These are phyloP conservation scores for Trypanosoma mega DNA, from an alignment of 208 protist genomes.

Conservation along the genomic window DNA sequence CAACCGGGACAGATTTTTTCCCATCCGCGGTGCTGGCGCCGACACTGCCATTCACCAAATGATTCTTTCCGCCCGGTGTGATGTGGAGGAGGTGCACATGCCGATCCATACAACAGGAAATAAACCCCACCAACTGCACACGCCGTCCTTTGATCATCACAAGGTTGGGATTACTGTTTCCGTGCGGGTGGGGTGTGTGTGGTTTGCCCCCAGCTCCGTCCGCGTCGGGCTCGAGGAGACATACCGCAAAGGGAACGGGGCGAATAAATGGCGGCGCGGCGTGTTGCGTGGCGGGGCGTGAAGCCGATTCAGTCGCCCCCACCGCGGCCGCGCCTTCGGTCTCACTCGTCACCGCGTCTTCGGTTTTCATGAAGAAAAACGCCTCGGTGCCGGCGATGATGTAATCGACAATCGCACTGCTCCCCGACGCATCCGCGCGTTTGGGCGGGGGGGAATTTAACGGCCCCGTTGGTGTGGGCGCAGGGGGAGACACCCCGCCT, in stretches of 20 bases:
- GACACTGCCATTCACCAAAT: neutral
- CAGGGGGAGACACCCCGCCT: neutral
- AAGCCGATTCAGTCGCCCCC: no score
- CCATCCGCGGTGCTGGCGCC: slow-evolving; percentile 1
- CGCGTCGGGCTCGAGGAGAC: slow-evolving; percentile 68
- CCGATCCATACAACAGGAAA: slow-evolving; percentile 26
- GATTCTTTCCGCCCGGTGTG: slow-evolving; percentile 2
- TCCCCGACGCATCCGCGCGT: slow-evolving; percentile 2
- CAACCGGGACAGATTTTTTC: slow-evolving; percentile 17
- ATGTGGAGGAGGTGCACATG: slow-evolving; percentile 15
- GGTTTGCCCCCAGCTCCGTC: neutral
- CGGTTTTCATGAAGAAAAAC: slow-evolving; percentile 24
- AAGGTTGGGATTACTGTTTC: slow-evolving; percentile 1
- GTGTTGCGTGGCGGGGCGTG: neutral
- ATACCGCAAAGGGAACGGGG: slow-evolving; percentile 77
- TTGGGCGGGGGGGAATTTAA: slow-evolving; percentile 1
- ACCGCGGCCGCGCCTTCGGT: no score
- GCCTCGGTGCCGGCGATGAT: slow-evolving; percentile 24
- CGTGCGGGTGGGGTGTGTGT: slow-evolving; percentile 1
- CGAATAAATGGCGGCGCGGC: slow-evolving; percentile 40
- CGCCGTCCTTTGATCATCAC: slow-evolving; percentile 22
- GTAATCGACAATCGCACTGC: slow-evolving; percentile 17
- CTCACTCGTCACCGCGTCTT: slow-evolving; percentile 14
- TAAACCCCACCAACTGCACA: slow-evolving; percentile 27
- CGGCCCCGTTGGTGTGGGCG: neutral